Percentiles rank a stretch among this genome's conserved stretches.
phyloP scores from a whole-genome alignment of 345 rosid species.

The Linum tenue region DNA sequence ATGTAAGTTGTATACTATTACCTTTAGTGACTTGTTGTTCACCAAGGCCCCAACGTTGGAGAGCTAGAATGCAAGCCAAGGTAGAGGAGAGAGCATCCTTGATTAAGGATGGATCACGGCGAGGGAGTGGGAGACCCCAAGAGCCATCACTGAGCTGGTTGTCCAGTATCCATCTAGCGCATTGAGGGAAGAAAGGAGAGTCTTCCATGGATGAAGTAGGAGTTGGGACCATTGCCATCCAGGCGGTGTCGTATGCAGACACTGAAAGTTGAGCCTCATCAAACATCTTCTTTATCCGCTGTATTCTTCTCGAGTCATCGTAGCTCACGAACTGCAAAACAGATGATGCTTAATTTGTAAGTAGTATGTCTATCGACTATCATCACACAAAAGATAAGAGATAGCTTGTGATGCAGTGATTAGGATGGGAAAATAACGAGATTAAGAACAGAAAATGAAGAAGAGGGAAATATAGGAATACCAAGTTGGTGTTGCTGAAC shows the following conservation, averaged over 20 bases:
- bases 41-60: conserved; percentile 8
- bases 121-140: conserved; percentile 1
- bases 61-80: conserved; percentile 12
- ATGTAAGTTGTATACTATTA: neutral
- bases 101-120: conserved; percentile 5
- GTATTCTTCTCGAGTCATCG: no score
- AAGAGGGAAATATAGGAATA: no score
- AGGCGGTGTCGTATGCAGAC: neutral
- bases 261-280: no score
- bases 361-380: no score
- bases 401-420: no score
- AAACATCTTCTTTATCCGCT: no score
- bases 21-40: conserved; percentile 7
- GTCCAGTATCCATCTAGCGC: conserved; percentile 4
- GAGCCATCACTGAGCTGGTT: conserved; percentile 14
- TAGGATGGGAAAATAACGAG: no score
- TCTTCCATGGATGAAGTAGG: neutral
- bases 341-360: no score
- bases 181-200: neutral
- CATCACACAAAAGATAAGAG: no score
- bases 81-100: conserved; percentile 16
- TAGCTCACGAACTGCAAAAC: no score
- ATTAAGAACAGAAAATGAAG: no score
- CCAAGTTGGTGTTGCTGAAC: no score
- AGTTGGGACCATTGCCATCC: neutral